phyloP scores from a whole-genome alignment of 2,329 filamentous ascomycete species.

The Pseudogymnoascus sp. region DNA sequence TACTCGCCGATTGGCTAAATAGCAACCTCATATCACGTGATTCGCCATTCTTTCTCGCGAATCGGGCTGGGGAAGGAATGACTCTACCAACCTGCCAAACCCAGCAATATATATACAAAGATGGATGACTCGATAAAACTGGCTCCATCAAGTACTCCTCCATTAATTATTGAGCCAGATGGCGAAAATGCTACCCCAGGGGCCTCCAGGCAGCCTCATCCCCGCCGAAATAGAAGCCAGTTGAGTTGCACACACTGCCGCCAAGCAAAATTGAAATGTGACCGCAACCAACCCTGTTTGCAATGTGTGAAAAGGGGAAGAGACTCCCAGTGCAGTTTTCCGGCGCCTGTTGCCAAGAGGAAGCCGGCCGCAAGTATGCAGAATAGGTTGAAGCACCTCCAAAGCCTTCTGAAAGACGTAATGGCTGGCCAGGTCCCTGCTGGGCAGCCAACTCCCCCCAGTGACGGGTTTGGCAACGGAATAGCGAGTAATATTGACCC shows the following conservation, averaged over 20 bases:
- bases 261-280: constrained; percentile 38
- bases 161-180: not conserved
- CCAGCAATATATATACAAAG: not conserved
- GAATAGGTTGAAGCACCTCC: constrained; percentile 46
- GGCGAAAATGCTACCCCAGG: not conserved
- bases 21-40: not conserved
- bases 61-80: not conserved
- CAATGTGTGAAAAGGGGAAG: constrained; percentile 46
- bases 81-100: not conserved
- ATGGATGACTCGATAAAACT: not conserved
- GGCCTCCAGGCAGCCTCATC: not conserved
- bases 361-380: constrained; percentile 42
- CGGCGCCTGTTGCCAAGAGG: constrained; percentile 37
- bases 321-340: constrained; percentile 41
- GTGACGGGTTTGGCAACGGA: not conserved
- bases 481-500: not conserved
- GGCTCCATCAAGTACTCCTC: not conserved
- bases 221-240: constrained; percentile 6
- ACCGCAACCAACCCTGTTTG: constrained; percentile 44
- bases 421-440: constrained; percentile 29
- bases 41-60: not conserved
- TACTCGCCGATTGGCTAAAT: not conserved
- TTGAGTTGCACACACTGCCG: constrained; percentile 18
- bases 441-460: not conserved
- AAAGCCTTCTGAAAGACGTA: constrained; percentile 51